These are phyloP conservation scores for Teunomyces funiuensis DNA, from an alignment of 805 yeast species.

Conservation along the genomic window DNA sequence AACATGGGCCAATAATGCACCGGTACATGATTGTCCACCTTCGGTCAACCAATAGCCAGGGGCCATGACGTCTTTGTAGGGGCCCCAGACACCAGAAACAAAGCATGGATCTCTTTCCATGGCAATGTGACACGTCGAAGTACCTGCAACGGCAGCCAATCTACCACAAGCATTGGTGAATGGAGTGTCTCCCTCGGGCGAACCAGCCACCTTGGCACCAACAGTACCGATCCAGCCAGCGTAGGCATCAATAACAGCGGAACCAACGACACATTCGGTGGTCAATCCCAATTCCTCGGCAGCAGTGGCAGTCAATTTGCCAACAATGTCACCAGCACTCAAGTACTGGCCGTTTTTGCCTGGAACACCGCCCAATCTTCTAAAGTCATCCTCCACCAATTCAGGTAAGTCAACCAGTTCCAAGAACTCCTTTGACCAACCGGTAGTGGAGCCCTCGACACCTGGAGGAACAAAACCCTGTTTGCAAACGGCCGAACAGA, in stretches of 20 bases:
- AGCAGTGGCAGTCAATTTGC: slow-evolving; percentile 61
- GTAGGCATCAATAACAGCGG: slow-evolving; percentile 96
- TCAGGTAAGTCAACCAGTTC: slow-evolving; percentile 69
- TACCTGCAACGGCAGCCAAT: slow-evolving; percentile 97
- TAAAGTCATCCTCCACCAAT: slow-evolving; percentile 71
- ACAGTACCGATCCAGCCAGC: slow-evolving; percentile 99
- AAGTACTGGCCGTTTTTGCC: slow-evolving; percentile 69
- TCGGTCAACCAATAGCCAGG: slow-evolving; percentile 93
- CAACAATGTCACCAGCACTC: slow-evolving; percentile 89
- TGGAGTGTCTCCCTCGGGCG: slow-evolving; percentile 47
- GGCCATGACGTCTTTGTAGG: slow-evolving; percentile 91
- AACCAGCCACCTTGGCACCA: slow-evolving; percentile 65
- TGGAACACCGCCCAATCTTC: slow-evolving; percentile 80
- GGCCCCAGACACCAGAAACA: slow-evolving; percentile 99
- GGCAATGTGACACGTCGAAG: slow-evolving; percentile 94
- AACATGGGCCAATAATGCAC: slow-evolving; percentile 88
- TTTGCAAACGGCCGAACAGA: slow-evolving; percentile 89
- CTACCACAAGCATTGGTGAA: slow-evolving; percentile 73
- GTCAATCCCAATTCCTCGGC: slow-evolving; percentile 86
- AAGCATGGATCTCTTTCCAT: slow-evolving; percentile 81
- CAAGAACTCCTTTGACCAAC: slow-evolving; percentile 88
- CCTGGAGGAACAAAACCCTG: slow-evolving; percentile 94
- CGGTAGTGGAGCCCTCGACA: slow-evolving; percentile 79
- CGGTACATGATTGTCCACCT: slow-evolving; percentile 99
- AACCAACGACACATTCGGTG: slow-evolving; percentile 78